Base-by-base conservation (phyloP, 306 rosid genomes). In the Dicorynia guianensis region DNA sequence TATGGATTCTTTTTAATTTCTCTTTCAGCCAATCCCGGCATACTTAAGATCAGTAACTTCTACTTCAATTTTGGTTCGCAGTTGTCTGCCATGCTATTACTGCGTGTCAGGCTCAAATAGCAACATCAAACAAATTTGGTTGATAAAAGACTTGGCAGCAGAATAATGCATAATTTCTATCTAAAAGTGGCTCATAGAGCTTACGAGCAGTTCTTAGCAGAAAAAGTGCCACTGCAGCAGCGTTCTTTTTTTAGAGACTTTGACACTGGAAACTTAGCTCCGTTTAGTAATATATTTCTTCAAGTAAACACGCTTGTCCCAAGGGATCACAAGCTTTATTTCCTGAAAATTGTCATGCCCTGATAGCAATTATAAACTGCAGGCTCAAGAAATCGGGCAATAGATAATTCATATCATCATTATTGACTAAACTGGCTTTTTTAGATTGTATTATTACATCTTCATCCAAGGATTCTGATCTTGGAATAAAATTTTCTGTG, bases 381-480 rank as follows among this genome's bases (percentile, higher is more conserved):
- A 25, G 11, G 7, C 17, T 57, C 11, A 33, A 36, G 10, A 65
- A 46, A 25, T 66, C 56, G 6, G 44, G 25, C 11, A 11, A 25
- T 64, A 19, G 19, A 56, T 79, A 5, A 14, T 20, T 25, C 9
- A 36, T 25, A n/a, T 54, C 38, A 14, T 15, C 63, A 13, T 8
- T 11, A 40, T 25, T 6, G 52, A 58, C 67, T 67, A 18, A 20
- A 19, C 13, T n/a, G 10, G 38, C 58, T 67, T 55, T 33, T 11
- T 76, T 66, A 19, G 36, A 8, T 19, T 4, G 3, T 38, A 38
- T 13, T 38, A 25, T 25, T 25, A 25, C 30, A 25, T 25, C 30
- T 25, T 13, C 43, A 15, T 69, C 40, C 8, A 1, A 18, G 6
- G 34, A 48, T 48, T 65, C 69, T 50, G 81, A 79, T 72, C 64